phyloP scores from a whole-genome alignment of 1,139 yeast genomes.

The Hyphopichia khmerensis region DNA sequence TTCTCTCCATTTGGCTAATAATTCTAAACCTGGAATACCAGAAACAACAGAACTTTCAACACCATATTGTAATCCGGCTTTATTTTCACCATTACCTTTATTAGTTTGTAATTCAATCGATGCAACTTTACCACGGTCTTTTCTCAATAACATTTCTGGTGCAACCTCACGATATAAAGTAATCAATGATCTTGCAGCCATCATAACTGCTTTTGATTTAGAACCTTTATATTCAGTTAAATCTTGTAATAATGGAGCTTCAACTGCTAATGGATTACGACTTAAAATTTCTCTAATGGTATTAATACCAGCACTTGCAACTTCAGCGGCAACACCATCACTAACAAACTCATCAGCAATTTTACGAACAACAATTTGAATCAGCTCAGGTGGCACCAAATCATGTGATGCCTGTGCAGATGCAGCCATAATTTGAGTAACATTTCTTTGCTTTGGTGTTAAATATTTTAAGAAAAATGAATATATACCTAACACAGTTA shows the following conservation, averaged over 20 bases:
- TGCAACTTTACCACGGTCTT: slow-evolving; percentile 92
- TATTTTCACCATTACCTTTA: slow-evolving; percentile 38
- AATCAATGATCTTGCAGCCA: slow-evolving; percentile 91
- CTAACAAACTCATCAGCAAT: slow-evolving; percentile 97
- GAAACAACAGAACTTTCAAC: slow-evolving; percentile 57
- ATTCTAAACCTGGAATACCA: slow-evolving; percentile 86
- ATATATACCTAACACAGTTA: slow-evolving; percentile 85
- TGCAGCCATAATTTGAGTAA: slow-evolving; percentile 95
- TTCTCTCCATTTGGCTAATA: slow-evolving; percentile 83
- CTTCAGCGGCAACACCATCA: slow-evolving; percentile 97
- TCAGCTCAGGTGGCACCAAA: slow-evolving; percentile 91
- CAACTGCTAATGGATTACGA: slow-evolving; percentile 93
- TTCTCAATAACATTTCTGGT: slow-evolving; percentile 87
- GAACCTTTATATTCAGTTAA: slow-evolving; percentile 88
- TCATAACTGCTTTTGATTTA: slow-evolving; percentile 87
- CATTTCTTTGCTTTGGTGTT: slow-evolving; percentile 92
- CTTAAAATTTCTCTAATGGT: slow-evolving; percentile 90
- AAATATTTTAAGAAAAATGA: slow-evolving; percentile 84
- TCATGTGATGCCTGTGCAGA: slow-evolving; percentile 97
- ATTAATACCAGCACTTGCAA: slow-evolving; percentile 95
- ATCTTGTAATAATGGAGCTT: slow-evolving; percentile 81
- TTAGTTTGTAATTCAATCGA: slow-evolving; percentile 67
- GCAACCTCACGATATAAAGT: slow-evolving; percentile 89
- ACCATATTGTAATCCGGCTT: slow-evolving; percentile 62
- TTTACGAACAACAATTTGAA: slow-evolving; percentile 76